Conservation (phyloP, 208 protist species). For the Leishmania braziliensis region DNA sequence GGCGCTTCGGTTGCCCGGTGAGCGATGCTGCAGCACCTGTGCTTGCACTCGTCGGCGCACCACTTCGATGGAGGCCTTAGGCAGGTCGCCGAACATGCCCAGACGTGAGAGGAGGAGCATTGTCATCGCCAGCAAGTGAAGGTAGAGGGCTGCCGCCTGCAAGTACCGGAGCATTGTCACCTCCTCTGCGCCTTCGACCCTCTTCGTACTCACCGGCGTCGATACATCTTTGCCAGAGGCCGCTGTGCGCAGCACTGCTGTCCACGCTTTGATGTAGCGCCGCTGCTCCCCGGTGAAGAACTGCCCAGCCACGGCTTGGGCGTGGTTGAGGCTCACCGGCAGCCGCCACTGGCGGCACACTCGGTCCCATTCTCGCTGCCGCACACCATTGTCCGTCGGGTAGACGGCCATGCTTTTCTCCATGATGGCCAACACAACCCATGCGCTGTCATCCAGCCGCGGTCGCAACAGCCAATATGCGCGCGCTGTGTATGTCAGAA, state of each 20-base stretch:
- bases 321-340: slow-evolving; percentile 40
- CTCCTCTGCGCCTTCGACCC: slow-evolving; percentile 30
- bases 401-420: slow-evolving; percentile 27
- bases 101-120: slow-evolving; percentile 41
- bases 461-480: slow-evolving; percentile 71
- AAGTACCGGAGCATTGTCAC: slow-evolving; percentile 62
- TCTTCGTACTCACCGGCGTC: not conserved
- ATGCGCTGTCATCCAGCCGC: slow-evolving; percentile 44
- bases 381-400: slow-evolving; percentile 15
- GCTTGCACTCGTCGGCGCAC: slow-evolving; percentile 19
- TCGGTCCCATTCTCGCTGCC: slow-evolving; percentile 31
- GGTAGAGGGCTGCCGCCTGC: slow-evolving; percentile 52
- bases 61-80: slow-evolving; percentile 4
- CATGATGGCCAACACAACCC: slow-evolving; percentile 43
- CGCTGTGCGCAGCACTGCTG: slow-evolving; percentile 3
- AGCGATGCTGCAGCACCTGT: slow-evolving; percentile 10
- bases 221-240: not conserved
- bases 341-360: slow-evolving; percentile 45
- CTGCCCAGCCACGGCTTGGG: slow-evolving; percentile 22
- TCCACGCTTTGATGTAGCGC: slow-evolving; percentile 19
- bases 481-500: slow-evolving; percentile 67
- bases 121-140: slow-evolving; percentile 59
- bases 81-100: slow-evolving; percentile 41
- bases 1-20: not conserved
- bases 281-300: slow-evolving; percentile 46